Evolutionary conservation across 768 basidiomycete genomes (phyloP).

Genomic region (Tulasnella sp.): DNA sequence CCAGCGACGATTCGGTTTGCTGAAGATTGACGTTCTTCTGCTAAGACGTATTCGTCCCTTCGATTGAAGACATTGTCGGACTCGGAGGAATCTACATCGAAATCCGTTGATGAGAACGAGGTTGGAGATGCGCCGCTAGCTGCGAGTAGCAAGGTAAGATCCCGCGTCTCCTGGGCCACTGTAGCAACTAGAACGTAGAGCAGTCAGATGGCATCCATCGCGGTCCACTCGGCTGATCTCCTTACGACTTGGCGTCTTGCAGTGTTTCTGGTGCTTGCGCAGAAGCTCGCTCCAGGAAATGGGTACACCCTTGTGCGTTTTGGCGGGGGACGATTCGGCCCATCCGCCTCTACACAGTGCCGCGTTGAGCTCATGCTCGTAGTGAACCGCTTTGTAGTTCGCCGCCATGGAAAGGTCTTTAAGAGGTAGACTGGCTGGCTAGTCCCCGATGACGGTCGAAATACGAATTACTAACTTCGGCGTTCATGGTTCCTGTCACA

Average conservation of each 20-base stretch:
- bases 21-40: constrained; percentile 47
- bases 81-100: constrained; percentile 39
- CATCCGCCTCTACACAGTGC: constrained; percentile 67
- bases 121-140: neutral
- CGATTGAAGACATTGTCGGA: constrained; percentile 33
- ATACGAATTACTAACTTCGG: neutral
- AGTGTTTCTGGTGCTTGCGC: constrained; percentile 82
- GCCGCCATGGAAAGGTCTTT: constrained; percentile 15
- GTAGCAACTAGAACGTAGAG: constrained; percentile 27
- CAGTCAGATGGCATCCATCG: neutral
- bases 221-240: neutral
- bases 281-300: constrained; percentile 70
- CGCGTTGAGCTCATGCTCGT: constrained; percentile 62
- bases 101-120: constrained; percentile 33
- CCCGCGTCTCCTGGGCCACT: constrained; percentile 56
- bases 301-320: constrained; percentile 37
- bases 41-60: constrained; percentile 47
- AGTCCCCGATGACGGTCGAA: neutral
- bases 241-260: constrained; percentile 41
- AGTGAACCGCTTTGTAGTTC: constrained; percentile 56
- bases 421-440: neutral
- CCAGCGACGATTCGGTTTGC: constrained; percentile 41
- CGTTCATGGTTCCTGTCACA: neutral
- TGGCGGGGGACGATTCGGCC: constrained; percentile 51
- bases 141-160: constrained; percentile 41